Evolutionary conservation across 148 eudicot genomes (phyloP).

Genomic region (Rhododendron ferrugineum): DNA sequence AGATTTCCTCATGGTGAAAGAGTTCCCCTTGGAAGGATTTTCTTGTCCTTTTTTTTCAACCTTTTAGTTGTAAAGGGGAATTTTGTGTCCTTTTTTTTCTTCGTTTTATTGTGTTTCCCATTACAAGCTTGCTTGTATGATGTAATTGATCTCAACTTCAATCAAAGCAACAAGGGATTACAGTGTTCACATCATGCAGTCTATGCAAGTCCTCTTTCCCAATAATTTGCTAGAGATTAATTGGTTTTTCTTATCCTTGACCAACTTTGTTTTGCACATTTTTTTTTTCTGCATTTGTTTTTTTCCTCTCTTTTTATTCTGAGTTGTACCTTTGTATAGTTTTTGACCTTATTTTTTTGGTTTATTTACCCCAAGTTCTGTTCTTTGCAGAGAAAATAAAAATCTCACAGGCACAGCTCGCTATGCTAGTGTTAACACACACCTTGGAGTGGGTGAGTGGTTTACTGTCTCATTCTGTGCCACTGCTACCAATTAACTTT

Average conservation of each 20-base stretch:
- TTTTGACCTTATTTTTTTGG: background rate
- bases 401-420: constrained; percentile 98
- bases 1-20: no score
- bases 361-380: background rate
- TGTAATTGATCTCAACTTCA: background rate
- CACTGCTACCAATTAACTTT: background rate
- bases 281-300: background rate
- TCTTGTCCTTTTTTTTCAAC: background rate
- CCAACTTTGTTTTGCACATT: background rate
- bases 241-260: background rate
- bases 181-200: background rate
- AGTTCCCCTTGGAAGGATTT: no score
- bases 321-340: background rate
- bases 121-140: no score
- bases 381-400: constrained; percentile 74
- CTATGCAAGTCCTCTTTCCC: background rate
- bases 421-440: constrained; percentile 98
- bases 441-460: constrained; percentile 88
- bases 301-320: background rate
- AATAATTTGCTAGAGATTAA: background rate
- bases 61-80: background rate
- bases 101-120: background rate
- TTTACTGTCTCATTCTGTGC: constrained; percentile 7
- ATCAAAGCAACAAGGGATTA: background rate
- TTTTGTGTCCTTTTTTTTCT: background rate